Evolutionary conservation across 371 early-diverging fungal species (phyloP), one percentile per base, ranked within the genome.

Genomic region (Rhizomucor pusillus): DNA sequence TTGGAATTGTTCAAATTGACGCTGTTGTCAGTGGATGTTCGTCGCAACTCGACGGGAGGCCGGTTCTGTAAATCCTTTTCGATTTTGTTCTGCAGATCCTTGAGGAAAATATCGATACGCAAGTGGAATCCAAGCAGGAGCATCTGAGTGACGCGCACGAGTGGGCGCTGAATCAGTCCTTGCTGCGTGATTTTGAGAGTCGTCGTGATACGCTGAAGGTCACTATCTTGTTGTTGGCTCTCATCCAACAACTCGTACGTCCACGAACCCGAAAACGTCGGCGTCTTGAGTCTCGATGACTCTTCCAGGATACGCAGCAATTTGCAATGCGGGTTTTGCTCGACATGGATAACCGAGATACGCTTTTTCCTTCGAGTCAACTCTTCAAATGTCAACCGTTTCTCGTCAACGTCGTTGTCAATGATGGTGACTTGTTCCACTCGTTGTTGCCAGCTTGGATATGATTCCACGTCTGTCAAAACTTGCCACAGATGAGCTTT

Each of bases 71-170:
- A 11, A 12, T 41, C 41, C 16, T 41, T 19, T 41, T 41, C 16
- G 16, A 66, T 56, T 36, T 68, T 65, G 25, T 57, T 53, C 18
- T 46, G 59, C 22, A 76, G 52, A 47, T 76, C 77, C 14, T 69
- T 65, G 24, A 76, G 47, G 43, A 73, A 76, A 19, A 69, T 59
- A 58, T 76, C 77, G 14, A 76, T 70, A 22, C 71, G 68, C 19
- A 63, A 60, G 47, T 70, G 59, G 45, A 66, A 68, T 4, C 77
- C 77, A 62, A 73, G 69, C 7, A 76, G 23, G 12, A 73, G 49
- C 56, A 73, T 43, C 47, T 68, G 57, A 2, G 62, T 57, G 6
- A 76, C 50, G 14, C 77, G 55, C n/a, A 69, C 66, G 48, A 76
- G 47, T 9, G 77, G 77, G 39, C 66, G 62, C 45, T 66, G 63